Conservation (phyloP, 768 basidiomycete species). For the Leccinum longicurvipes region DNA sequence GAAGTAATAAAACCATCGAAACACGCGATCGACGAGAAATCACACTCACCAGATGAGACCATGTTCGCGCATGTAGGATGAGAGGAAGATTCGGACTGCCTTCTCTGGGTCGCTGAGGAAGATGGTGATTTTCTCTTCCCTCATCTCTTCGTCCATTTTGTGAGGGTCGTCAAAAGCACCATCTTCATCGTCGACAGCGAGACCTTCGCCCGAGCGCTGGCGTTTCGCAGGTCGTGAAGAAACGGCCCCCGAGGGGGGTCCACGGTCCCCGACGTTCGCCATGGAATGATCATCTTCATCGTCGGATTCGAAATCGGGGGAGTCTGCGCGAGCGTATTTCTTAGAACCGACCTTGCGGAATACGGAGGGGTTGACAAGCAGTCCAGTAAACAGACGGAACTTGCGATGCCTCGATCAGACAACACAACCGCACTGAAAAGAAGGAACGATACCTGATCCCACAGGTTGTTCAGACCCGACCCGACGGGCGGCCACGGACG, state of each 20-base stretch:
- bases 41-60: conserved; percentile 64
- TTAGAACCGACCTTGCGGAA: conserved; percentile 31
- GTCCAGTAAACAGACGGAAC: conserved; percentile 62
- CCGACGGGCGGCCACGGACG: conserved; percentile 37
- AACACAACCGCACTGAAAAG: neutral
- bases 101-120: conserved; percentile 66
- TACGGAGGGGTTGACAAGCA: conserved; percentile 46
- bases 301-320: conserved; percentile 35
- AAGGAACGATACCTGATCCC: conserved; percentile 59
- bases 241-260: neutral
- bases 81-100: conserved; percentile 61
- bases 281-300: conserved; percentile 22
- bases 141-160: conserved; percentile 30
- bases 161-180: conserved; percentile 34
- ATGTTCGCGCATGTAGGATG: conserved; percentile 62
- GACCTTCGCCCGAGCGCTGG: conserved; percentile 16
- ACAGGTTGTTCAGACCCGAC: conserved; percentile 41
- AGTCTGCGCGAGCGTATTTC: conserved; percentile 30
- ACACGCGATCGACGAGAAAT: neutral
- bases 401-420: conserved; percentile 26
- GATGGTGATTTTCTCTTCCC: conserved; percentile 41
- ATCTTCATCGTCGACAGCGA: conserved; percentile 28
- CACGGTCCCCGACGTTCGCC: conserved; percentile 1
- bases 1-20: neutral
- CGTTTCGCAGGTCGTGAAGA: conserved; percentile 23